Base-by-base conservation (phyloP, 495 filamentous ascomycete genomes). In the Neurospora cerealis region DNA sequence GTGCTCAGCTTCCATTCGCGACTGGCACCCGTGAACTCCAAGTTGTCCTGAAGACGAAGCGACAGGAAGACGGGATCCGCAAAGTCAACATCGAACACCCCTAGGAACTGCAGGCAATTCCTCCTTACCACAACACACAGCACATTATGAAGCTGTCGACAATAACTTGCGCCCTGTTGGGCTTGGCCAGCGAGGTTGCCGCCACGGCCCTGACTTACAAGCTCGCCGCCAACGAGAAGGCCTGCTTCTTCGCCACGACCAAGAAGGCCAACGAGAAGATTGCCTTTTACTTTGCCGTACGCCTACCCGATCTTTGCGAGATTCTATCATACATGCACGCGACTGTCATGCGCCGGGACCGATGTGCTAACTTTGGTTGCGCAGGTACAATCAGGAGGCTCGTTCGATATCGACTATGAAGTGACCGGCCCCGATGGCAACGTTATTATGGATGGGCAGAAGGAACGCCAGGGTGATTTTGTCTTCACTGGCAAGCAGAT, bases 271-370 rank as follows among this genome's bases (percentile, higher is more conserved):
- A 92, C 77, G 88, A 91, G 72, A 98, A 98, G 87, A 86, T 98
- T 70, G 96, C 96, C 21, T 99, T 99, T 79, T 99, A 99, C 84
- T 99, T 98, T 83, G 96, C 96, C 71, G 96, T 99, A 83, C 77
- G 93, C 41, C 83, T 8, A 69, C 21, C 73, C 72, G 41, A 28
- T 48, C 73, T 69, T 28, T 39, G 13, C 10, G 73, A n/a, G 15
- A 76, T 77, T 32, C 46, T 72, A 42, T 70, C 36, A 15, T 17
- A n/a, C 15, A 70, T 36, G n/a, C 21, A 60, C 19, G 13, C 54
- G 17, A 28, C n/a, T 19, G 13, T 15, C 3, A 40, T 39, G 17
- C 32, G 13, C n/a, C n/a, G 34, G 69, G 15, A 36, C 28, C 38
- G 13, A 9, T 28, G 8, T 71, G 32, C 70, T 74, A 2, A 69